Percentiles rank a stretch among this genome's conserved stretches.
These are phyloP conservation scores for Petasospora fabianii DNA, from an alignment of 1,139 yeast genomes.

Conservation along the genomic window DNA sequence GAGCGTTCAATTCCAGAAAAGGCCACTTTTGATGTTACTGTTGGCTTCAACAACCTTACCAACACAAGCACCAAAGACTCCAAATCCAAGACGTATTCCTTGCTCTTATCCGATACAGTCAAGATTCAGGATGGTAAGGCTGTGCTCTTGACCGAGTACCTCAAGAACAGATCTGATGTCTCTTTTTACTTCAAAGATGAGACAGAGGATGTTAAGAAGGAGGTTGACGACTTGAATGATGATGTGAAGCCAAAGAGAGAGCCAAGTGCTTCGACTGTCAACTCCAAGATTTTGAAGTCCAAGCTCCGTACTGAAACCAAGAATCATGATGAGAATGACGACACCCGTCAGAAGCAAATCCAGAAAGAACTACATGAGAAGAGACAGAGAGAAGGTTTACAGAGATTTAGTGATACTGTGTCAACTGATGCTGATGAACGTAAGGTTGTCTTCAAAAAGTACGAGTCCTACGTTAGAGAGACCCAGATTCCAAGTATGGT, in stretches of 20 bases:
- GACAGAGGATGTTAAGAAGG: constrained; percentile 32
- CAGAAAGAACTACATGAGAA: constrained; percentile 82
- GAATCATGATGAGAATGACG: constrained; percentile 75
- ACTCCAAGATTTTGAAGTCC: constrained; percentile 63
- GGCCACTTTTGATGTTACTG: constrained; percentile 68
- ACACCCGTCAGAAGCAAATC: constrained; percentile 75
- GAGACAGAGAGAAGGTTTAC: constrained; percentile 80
- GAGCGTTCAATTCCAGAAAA: constrained; percentile 68
- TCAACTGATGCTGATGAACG: constrained; percentile 63
- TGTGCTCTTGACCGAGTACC: constrained; percentile 66
- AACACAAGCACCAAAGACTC: constrained; percentile 41
- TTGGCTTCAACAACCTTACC: constrained; percentile 69
- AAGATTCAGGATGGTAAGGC: constrained; percentile 64
- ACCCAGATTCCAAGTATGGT: constrained; percentile 84
- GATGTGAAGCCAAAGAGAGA: constrained; percentile 25
- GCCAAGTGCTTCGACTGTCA: constrained; percentile 25
- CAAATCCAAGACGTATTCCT: constrained; percentile 54
- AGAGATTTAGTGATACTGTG: constrained; percentile 72
- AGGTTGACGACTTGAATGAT: constrained; percentile 31
- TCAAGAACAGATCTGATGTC: constrained; percentile 68
- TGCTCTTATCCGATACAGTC: constrained; percentile 80
- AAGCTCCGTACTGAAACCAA: constrained; percentile 77
- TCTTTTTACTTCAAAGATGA: constrained; percentile 86
- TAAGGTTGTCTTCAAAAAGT: constrained; percentile 79
- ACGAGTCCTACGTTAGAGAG: constrained; percentile 92